These are phyloP conservation scores for Didymella keratinophila DNA, from an alignment of 2,329 filamentous ascomycete genomes.

Conservation along the genomic window DNA sequence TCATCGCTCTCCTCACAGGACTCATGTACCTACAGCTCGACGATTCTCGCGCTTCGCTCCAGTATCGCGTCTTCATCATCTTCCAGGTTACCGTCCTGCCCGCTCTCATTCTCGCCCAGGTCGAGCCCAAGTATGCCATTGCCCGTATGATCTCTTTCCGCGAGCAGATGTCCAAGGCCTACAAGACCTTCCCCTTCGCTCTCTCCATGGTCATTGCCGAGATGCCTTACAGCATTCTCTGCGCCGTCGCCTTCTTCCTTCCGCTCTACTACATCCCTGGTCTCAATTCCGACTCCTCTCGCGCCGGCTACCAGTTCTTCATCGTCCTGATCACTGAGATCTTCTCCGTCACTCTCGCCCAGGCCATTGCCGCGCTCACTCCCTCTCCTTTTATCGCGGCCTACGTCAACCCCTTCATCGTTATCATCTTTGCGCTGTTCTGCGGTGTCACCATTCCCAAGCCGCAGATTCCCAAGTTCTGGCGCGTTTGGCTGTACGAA, in stretches of 20 bases:
- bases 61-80: constrained; percentile 87
- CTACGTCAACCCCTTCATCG: constrained; percentile 71
- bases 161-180: constrained; percentile 85
- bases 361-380: constrained; percentile 75
- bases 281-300: constrained; percentile 66
- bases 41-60: constrained; percentile 76
- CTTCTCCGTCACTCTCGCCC: constrained; percentile 82
- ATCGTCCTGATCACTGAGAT: constrained; percentile 84
- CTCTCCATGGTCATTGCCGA: constrained; percentile 81
- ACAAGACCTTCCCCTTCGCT: constrained; percentile 80
- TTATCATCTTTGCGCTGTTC: constrained; percentile 81
- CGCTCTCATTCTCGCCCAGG: constrained; percentile 81
- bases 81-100: constrained; percentile 90
- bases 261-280: constrained; percentile 87
- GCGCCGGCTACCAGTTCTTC: constrained; percentile 87
- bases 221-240: constrained; percentile 82
- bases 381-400: constrained; percentile 80
- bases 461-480: constrained; percentile 79
- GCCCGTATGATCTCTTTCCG: constrained; percentile 84
- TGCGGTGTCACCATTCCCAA: constrained; percentile 85
- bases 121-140: constrained; percentile 84
- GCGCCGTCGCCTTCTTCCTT: constrained; percentile 80
- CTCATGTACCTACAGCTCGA: constrained; percentile 81
- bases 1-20: constrained; percentile 79
- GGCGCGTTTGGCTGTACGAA: constrained; percentile 81